These are phyloP conservation scores for Crepidotus variabilis DNA, from an alignment of 768 basidiomycete species.

Conservation along the genomic window DNA sequence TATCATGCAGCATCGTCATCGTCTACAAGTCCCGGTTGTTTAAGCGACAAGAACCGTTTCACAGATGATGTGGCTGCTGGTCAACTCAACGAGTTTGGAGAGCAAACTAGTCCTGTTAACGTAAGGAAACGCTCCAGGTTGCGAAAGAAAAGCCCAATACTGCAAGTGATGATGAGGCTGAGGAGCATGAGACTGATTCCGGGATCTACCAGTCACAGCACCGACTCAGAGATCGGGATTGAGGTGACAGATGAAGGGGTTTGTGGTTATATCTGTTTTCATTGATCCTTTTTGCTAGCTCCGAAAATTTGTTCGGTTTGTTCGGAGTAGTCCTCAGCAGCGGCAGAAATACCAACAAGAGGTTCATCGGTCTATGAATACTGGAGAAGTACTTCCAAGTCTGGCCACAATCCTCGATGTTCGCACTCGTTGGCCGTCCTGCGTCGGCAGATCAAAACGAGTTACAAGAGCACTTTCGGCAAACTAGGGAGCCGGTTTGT, in stretches of 20 bases:
- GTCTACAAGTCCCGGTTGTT: neutral
- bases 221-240: neutral
- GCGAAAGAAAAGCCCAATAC: neutral
- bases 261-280: neutral
- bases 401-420: slow-evolving; percentile 26
- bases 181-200: neutral
- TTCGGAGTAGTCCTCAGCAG: slow-evolving; percentile 18
- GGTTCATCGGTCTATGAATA: slow-evolving; percentile 5
- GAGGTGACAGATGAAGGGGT: neutral
- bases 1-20: neutral
- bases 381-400: neutral
- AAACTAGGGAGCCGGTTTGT: slow-evolving; percentile 12
- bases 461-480: slow-evolving; percentile 21
- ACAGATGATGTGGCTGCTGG: neutral
- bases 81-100: neutral
- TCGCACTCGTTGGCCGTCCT: slow-evolving; percentile 26
- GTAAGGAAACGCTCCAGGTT: neutral
- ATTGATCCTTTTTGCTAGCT: slow-evolving; percentile 9
- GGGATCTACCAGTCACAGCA: neutral
- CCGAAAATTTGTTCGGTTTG: slow-evolving; percentile 17
- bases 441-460: slow-evolving; percentile 9
- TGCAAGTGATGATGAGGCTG: neutral
- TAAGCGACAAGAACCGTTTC: neutral
- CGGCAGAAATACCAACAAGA: neutral
- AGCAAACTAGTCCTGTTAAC: neutral